Evolutionary conservation across 2,329 filamentous ascomycete species (phyloP), one percentile per base, ranked within the genome.

Genomic region (Epichloe aotearoae): DNA sequence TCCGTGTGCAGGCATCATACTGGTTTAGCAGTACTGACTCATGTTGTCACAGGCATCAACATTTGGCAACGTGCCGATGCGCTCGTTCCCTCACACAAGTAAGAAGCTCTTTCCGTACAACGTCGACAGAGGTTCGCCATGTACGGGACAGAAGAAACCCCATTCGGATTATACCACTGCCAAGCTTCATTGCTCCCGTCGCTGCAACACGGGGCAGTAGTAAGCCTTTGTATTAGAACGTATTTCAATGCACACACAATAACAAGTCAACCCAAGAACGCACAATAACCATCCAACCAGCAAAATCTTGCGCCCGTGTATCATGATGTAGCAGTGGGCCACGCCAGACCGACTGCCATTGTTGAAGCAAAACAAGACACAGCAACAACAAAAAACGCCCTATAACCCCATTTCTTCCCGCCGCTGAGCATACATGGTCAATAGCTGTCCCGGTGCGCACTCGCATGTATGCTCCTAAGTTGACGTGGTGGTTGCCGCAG

Each of bases 401-500:
- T 26, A 5, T 2, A n/a, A 43, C 14, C 26, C 15, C 45, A 36
- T 15, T 6, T 15, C 8, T 36, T 36, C 8, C 4, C 14, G 19
- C 15, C 20, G 7, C 14, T 17, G 7, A 15, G 42, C 14, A 14
- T 7, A n/a, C 0, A 14, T 3, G 7, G 20, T 19, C 42, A 34
- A 17, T 7, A 40, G 36, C n/a, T 30, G 12, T 8, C 26, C 12
- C 15, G 39, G 20, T 14, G 3, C 2, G 10, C n/a, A 1, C 14
- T 40, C 17, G 12, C 15, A 17, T 40, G 10, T 17, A 15, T 15
- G 37, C 43, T 56, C 56, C 63, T 65, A 66, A 55, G 57, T 63
- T 47, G 63, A 60, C 40, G 56, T 46, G 42, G 60, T 53, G 42
- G 60, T 53, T 45, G 57, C 51, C 47, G 54, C 43, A 45, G 61